These are phyloP conservation scores for Cryptococcus depauperatus DNA, from an alignment of 1,284 basidiomycete genomes.

Conservation along the genomic window DNA sequence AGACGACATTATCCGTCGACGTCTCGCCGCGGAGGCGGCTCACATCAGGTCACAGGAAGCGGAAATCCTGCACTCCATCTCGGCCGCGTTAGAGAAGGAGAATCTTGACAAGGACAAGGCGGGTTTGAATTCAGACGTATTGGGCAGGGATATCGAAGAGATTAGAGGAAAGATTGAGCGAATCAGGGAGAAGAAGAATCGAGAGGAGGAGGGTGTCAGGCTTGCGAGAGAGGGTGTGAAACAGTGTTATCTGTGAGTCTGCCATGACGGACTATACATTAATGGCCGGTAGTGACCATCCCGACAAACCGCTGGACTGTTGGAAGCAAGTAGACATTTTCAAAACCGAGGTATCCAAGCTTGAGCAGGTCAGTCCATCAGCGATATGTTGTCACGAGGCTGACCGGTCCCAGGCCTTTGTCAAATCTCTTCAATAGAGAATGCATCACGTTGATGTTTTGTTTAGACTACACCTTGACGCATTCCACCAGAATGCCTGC, in stretches of 20 bases:
- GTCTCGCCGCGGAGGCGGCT: slow-evolving; percentile 40
- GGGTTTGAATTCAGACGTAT: slow-evolving; percentile 38
- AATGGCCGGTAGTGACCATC: slow-evolving; percentile 7
- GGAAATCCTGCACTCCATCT: slow-evolving; percentile 40
- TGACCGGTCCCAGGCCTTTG: slow-evolving; percentile 25
- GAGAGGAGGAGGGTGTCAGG: slow-evolving; percentile 32
- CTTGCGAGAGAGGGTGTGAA: slow-evolving; percentile 35
- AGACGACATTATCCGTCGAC: slow-evolving; percentile 38
- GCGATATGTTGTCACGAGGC: not conserved
- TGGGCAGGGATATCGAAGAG: slow-evolving; percentile 45
- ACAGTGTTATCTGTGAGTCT: slow-evolving; percentile 43
- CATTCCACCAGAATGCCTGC: too few species aligned
- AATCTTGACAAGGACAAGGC: slow-evolving; percentile 45
- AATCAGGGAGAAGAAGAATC: slow-evolving; percentile 30
- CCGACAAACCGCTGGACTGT: slow-evolving; percentile 43
- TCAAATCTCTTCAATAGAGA: slow-evolving; percentile 40
- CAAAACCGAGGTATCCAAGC: slow-evolving; percentile 42
- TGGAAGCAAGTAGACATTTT: slow-evolving; percentile 45
- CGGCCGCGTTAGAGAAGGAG: slow-evolving; percentile 44
- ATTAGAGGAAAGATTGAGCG: slow-evolving; percentile 44
- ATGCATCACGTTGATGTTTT: too few species aligned
- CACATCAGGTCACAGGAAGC: slow-evolving; percentile 41
- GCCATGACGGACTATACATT: not conserved
- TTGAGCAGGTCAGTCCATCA: slow-evolving; percentile 40
- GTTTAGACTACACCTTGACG: too few species aligned